Percentiles rank a stretch among this genome's conserved stretches.
Evolutionary conservation across 2,329 filamentous ascomycete species (phyloP).

Genomic region (Penicillium sp.): DNA sequence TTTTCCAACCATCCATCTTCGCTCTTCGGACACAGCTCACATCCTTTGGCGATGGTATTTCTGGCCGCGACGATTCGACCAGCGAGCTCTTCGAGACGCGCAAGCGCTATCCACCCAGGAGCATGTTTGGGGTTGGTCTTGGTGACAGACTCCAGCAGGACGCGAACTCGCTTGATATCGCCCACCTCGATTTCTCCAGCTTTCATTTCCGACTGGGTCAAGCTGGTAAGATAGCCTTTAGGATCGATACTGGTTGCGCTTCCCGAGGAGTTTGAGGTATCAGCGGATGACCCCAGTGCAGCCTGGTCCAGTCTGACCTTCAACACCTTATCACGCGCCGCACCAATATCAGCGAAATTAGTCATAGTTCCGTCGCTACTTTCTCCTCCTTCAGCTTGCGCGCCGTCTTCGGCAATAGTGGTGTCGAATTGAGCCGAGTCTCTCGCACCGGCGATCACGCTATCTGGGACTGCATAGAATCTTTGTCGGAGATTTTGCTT

Average conservation of each 20-base stretch:
- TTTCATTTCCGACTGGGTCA: slow-evolving; percentile 76
- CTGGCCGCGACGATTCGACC: slow-evolving; percentile 87
- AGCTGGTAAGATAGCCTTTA: slow-evolving; percentile 89
- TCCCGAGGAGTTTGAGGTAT: slow-evolving; percentile 67
- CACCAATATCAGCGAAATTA: slow-evolving; percentile 96
- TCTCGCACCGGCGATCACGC: slow-evolving; percentile 81
- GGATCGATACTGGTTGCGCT: slow-evolving; percentile 90
- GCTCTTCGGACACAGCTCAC: slow-evolving; percentile 85
- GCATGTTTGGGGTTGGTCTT: slow-evolving; percentile 95
- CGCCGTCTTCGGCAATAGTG: slow-evolving; percentile 78
- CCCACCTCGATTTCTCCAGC: slow-evolving; percentile 82
- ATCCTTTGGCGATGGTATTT: slow-evolving; percentile 82
- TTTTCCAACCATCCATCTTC: slow-evolving; percentile 97
- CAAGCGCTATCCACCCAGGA: slow-evolving; percentile 92
- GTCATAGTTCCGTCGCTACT: slow-evolving; percentile 82
- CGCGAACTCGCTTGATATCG: slow-evolving; percentile 89
- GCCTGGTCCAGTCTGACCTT: slow-evolving; percentile 92
- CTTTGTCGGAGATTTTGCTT: slow-evolving; percentile 78
- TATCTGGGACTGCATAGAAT: slow-evolving; percentile 96
- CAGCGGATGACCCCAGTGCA: slow-evolving; percentile 66
- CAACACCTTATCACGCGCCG: slow-evolving; percentile 90
- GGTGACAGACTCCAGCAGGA: slow-evolving; percentile 92
- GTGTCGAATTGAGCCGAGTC: slow-evolving; percentile 80
- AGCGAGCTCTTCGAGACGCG: slow-evolving; percentile 85
- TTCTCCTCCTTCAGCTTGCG: slow-evolving; percentile 50